These are phyloP conservation scores for Cucumis melo DNA, from an alignment of 306 rosid species.

Conservation along the genomic window DNA sequence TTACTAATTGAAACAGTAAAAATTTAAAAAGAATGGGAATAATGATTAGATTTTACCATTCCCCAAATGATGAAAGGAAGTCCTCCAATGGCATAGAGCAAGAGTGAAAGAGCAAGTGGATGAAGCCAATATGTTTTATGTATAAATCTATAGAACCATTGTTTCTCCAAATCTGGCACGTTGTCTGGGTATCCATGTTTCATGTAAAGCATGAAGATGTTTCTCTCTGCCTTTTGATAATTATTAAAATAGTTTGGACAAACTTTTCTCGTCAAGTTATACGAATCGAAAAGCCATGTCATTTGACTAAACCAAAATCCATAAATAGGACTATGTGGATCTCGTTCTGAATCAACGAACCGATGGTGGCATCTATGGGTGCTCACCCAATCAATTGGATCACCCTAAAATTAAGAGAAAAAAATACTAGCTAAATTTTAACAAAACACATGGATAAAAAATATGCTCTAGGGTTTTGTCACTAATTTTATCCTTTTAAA, in stretches of 20 bases:
- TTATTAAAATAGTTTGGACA: not conserved
- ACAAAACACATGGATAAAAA: not conserved
- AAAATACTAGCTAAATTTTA: not conserved
- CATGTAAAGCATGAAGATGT: not conserved
- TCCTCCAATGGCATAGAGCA: conserved; percentile 48
- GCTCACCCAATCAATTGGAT: not conserved
- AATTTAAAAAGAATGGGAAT: too few relatives aligned
- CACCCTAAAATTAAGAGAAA: not conserved
- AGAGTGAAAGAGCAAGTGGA: conserved; percentile 36
- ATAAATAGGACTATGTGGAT: not conserved
- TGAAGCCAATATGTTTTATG: not conserved
- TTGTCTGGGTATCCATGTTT: conserved; percentile 43
- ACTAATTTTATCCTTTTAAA: too few relatives aligned
- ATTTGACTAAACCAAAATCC: conserved; percentile 29
- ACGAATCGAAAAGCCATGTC: conserved; percentile 45
- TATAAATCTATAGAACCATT: conserved; percentile 16
- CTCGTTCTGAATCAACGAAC: not conserved
- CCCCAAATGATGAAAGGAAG: conserved; percentile 55
- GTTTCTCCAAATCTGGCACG: conserved; percentile 45
- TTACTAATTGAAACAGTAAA: too few relatives aligned
- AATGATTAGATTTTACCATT: conserved; percentile 21
- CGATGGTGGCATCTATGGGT: not conserved
- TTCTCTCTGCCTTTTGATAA: not conserved
- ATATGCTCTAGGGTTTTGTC: not conserved
- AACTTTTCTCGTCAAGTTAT: conserved; percentile 7